Base-by-base conservation (phyloP, 805 yeast species). In the Candida qinlingensis region DNA sequence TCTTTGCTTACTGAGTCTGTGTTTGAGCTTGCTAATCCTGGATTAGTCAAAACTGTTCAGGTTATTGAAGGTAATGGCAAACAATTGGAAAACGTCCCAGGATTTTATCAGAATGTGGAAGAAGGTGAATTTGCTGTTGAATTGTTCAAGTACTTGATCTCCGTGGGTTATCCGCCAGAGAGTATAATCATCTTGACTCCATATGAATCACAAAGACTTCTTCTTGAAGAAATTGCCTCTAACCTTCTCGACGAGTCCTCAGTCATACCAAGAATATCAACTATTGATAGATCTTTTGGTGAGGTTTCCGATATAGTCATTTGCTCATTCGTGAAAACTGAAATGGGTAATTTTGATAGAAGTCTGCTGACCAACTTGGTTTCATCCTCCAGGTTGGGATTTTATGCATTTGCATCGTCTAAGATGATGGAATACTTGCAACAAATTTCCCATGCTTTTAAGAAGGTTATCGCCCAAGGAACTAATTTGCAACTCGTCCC, bases 81-180 rank as follows among this genome's bases (percentile, higher is more conserved):
- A 7, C 75, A 69, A 41, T 48, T 57, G 2, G 63, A 61, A 42
- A 57, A 60, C 2, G 44, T 50, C 1, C 57, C 63, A 1, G 60
- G 57, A 1, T 50, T 58, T 31, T 61, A 44, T 61, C 75, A 69
- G 37, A 56, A 74, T 48, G 45, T 70, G n/a, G 68, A 63, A 8
- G 79, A 79, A 53, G 83, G 81, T 0, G 78, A 75, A 51, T 73
- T 63, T 48, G 65, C 73, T 13, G 76, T 76, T 12, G 61, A 65
- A 0, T 50, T 78, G 6, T 78, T 65, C 54, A 71, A 70, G 60
- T 78, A 76, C 48, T 62, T 81, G 72, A 55, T 75, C 5, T 50
- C 70, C 4, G 45, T 71, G 25, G 79, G 77, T 0, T 78, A 77
- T 49, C 67, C 76, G 0, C 37, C 56, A 1, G 51, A 58, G 0